phyloP scores from a whole-genome alignment of 2,329 filamentous ascomycete genomes.

The Anthostomella pinea region DNA sequence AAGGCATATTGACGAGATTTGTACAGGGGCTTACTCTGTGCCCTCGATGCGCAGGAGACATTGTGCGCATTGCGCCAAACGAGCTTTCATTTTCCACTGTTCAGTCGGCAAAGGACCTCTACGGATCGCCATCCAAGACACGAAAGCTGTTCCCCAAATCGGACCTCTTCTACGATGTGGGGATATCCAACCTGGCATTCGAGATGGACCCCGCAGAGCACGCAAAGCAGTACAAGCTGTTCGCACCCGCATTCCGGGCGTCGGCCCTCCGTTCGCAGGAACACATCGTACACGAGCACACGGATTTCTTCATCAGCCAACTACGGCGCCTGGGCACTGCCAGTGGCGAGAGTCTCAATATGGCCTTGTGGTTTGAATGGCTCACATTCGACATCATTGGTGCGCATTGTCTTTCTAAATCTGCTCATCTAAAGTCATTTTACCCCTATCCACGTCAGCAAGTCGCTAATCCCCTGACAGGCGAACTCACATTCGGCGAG shows the following conservation, averaged over 20 bases:
- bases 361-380: constrained; percentile 20
- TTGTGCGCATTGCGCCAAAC: constrained; percentile 20
- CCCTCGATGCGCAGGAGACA: constrained; percentile 3
- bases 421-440: too few species aligned
- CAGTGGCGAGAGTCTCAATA: constrained; percentile 11
- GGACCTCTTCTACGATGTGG: constrained; percentile 16
- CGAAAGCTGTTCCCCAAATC: constrained; percentile 19
- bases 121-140: constrained; percentile 14
- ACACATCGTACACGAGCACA: constrained; percentile 20
- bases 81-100: constrained; percentile 17
- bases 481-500: constrained; percentile 18
- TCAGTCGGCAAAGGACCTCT: constrained; percentile 15
- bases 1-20: neutral
- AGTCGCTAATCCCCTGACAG: constrained; percentile 3
- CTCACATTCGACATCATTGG: constrained; percentile 26
- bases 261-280: constrained; percentile 22
- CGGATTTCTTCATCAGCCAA: constrained; percentile 18
- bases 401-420: too few species aligned
- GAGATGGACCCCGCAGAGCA: constrained; percentile 20
- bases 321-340: constrained; percentile 4
- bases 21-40: neutral
- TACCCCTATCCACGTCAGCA: neutral
- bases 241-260: constrained; percentile 19
- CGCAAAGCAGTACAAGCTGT: constrained; percentile 17
- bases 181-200: constrained; percentile 11